These are phyloP conservation scores for Calocybe gangraenosa DNA, from an alignment of 768 basidiomycete species.

Conservation along the genomic window DNA sequence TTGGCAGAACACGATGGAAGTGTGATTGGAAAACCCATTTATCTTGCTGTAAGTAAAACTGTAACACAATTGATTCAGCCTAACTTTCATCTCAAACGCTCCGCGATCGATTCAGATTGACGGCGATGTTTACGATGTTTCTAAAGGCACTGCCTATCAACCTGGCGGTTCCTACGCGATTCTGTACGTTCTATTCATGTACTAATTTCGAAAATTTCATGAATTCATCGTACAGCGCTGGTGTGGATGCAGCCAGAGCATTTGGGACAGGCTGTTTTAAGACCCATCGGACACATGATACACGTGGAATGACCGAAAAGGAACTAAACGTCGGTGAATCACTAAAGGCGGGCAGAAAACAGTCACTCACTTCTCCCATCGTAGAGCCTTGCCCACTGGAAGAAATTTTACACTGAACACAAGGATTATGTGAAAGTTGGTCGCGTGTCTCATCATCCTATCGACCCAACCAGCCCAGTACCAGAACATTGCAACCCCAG, in stretches of 20 bases:
- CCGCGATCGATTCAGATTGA: too few species aligned
- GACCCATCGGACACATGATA: slow-evolving; percentile 86
- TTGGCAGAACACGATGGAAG: slow-evolving; percentile 71
- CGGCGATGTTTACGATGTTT: slow-evolving; percentile 90
- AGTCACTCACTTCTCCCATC: slow-evolving; percentile 1
- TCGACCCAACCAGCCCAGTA: slow-evolving; percentile 72
- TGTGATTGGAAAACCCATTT: slow-evolving; percentile 63
- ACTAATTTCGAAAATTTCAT: slow-evolving; percentile 13
- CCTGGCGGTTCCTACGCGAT: slow-evolving; percentile 82
- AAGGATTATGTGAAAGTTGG: slow-evolving; percentile 79
- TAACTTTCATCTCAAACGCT: neutral
- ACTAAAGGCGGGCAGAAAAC: neutral
- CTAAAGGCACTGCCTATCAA: slow-evolving; percentile 76
- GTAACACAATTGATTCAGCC: neutral
- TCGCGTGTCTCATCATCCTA: slow-evolving; percentile 67
- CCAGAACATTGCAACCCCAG: slow-evolving; percentile 72
- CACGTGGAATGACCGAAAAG: slow-evolving; percentile 69
- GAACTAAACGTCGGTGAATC: slow-evolving; percentile 62
- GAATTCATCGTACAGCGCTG: slow-evolving; percentile 47
- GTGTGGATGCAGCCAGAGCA: slow-evolving; percentile 85
- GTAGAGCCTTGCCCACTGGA: slow-evolving; percentile 89
- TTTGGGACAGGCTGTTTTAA: slow-evolving; percentile 94
- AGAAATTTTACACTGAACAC: slow-evolving; percentile 80
- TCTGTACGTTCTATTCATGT: slow-evolving; percentile 41
- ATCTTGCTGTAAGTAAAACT: slow-evolving; percentile 72